Conservation (phyloP, 192 early-diverging fungal genomes). For the Helicostylum pulchrum region DNA sequence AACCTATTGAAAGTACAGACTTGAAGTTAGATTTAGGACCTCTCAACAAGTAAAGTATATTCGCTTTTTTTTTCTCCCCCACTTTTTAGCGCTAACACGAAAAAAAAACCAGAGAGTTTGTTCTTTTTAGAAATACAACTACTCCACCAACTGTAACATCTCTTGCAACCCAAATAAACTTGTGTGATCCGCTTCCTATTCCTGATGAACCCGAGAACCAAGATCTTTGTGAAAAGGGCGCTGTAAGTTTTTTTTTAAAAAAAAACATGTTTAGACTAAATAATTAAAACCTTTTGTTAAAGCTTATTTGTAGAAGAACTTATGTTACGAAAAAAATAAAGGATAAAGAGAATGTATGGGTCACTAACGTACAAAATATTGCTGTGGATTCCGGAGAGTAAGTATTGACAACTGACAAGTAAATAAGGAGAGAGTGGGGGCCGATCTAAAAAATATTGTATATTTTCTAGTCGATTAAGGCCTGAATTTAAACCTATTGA, state of each 20-base stretch:
- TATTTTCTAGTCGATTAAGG: neutral
- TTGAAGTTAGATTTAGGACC: slow-evolving; percentile 24
- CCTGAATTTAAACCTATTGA: slow-evolving; percentile 13
- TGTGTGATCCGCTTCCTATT: slow-evolving; percentile 23
- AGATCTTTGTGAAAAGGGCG: slow-evolving; percentile 22
- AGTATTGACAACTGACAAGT: neutral
- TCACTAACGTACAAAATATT: slow-evolving; percentile 13
- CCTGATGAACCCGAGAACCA: slow-evolving; percentile 6
- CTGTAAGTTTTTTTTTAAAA: slow-evolving; percentile 23
- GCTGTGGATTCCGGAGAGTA: slow-evolving; percentile 23
- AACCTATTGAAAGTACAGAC: slow-evolving; percentile 2
- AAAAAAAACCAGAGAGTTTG: slow-evolving; percentile 2
- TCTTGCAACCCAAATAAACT: slow-evolving; percentile 16
- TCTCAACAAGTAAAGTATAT: slow-evolving; percentile 22
- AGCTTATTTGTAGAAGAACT: slow-evolving; percentile 12
- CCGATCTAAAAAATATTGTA: too few species aligned
- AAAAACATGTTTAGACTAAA: too few species aligned
- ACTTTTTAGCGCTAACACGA: neutral
- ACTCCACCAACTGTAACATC: slow-evolving; percentile 17
- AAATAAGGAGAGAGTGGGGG: too few species aligned
- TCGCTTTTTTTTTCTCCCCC: too few species aligned
- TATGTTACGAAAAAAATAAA: neutral
- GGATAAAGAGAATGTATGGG: neutral
- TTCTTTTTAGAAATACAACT: neutral
- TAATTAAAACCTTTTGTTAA: neutral